These are phyloP conservation scores for Microsporum ferrugineum DNA, from an alignment of 2,329 filamentous ascomycete genomes.

Conservation along the genomic window DNA sequence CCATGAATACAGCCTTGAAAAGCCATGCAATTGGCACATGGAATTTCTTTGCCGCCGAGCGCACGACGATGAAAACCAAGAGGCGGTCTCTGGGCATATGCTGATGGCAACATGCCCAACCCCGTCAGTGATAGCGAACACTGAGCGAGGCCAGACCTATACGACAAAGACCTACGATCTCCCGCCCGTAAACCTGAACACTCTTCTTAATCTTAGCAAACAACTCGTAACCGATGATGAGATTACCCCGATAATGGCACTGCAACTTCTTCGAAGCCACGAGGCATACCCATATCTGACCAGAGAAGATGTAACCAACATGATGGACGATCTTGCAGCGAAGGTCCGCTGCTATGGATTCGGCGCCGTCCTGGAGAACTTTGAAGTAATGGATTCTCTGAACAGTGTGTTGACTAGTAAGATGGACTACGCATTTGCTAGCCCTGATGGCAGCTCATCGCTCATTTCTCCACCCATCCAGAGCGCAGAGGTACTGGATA, in stretches of 20 bases:
- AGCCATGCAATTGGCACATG: conserved; percentile 84
- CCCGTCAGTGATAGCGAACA: conserved; percentile 47
- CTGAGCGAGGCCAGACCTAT: conserved; percentile 44
- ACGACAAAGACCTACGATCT: conserved; percentile 69
- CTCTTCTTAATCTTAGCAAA: conserved; percentile 71
- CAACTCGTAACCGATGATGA: conserved; percentile 68
- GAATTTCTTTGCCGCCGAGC: conserved; percentile 54
- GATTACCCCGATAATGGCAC: conserved; percentile 91
- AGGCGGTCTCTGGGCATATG: conserved; percentile 68
- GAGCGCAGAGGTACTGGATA: conserved; percentile 1
- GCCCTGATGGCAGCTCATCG: not conserved
- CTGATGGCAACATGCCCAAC: conserved; percentile 89
- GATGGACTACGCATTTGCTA: conserved; percentile 5
- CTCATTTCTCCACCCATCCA: not conserved
- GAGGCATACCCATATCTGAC: conserved; percentile 56
- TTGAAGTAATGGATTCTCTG: conserved; percentile 58
- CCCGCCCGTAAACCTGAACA: conserved; percentile 62
- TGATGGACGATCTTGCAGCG: conserved; percentile 61
- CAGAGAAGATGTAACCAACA: conserved; percentile 54
- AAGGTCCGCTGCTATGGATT: conserved; percentile 90
- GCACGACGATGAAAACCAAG: conserved; percentile 48
- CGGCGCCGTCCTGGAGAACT: conserved; percentile 58
- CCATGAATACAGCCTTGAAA: conserved; percentile 48
- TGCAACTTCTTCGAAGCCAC: conserved; percentile 68
- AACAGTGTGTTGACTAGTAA: conserved; percentile 57